Evolutionary conservation across 306 rosid genomes (phyloP), one percentile per base, ranked within the genome.

Genomic region (Corylus avellana): DNA sequence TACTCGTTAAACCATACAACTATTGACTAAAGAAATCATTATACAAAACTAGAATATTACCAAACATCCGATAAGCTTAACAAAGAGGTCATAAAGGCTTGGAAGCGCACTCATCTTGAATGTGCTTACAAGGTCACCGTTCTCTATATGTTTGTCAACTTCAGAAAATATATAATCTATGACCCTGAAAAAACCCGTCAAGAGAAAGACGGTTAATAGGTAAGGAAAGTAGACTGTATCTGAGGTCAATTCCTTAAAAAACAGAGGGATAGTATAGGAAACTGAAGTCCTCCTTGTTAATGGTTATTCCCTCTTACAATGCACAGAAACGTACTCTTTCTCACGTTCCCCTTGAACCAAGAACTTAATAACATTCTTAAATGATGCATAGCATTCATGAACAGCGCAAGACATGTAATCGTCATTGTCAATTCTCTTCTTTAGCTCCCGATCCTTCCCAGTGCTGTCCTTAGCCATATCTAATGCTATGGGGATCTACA

Each of bases 401-500:
- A 95, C 92, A 81, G 98, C 98, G 79, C 98, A 91, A 71, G 89
- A 89, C 98, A 95, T 95, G 80, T 95, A 95, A 75, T 78, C 57
- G 75, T 95, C 98, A 22, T 79, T 67, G 25, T 73, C 82, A 46
- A 95, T 92, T 84, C 98, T 89, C 88, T 95, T 95, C 81, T 85
- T 90, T 67, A 95, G 87, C 84, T 95, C 98, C 76, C 85, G 76
- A 74, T 95, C 98, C 91, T 95, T 95, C 53, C 98, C 98, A 79
- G 92, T 92, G 92, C 98, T 95, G 86, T 92, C 98, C 88, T 91
- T 95, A 72, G 98, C 98, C 98, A 95, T 95, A 87, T 95, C 98
- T 79, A 95, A 80, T 55, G 98, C 98, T 70, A 95, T 95, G 29
- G 98, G 98, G 77, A 95, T 95, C 98, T 95, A 85, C 4, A 42